A percentile compares a stretch with the other conserved stretches of the same genome.
These are phyloP conservation scores for Condylostoma magnum DNA, from an alignment of 169 alveolate genomes.

Conservation along the genomic window DNA sequence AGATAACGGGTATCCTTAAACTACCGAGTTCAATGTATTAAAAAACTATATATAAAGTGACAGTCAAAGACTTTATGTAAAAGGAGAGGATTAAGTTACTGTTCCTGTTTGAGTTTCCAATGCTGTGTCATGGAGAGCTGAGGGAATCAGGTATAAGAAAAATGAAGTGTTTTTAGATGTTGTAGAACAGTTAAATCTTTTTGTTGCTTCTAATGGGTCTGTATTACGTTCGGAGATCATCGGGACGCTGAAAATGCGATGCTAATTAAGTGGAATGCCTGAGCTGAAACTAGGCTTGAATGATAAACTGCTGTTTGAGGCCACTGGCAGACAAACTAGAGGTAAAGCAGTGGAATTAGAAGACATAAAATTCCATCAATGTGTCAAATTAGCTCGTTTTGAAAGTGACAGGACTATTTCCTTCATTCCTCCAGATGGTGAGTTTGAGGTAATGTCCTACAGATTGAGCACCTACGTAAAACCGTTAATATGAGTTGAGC, in stretches of 20 bases:
- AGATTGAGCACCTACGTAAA: constrained; percentile 94
- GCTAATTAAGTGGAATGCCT: constrained; percentile 98
- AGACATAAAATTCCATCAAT: constrained; percentile 98
- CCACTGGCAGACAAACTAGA: constrained; percentile 70
- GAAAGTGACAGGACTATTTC: constrained; percentile 96
- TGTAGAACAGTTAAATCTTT: constrained; percentile 95
- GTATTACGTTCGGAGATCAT: constrained; percentile 96
- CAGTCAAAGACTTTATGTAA: constrained; percentile 81
- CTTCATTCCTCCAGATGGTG: constrained; percentile 99
- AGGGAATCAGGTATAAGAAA: constrained; percentile 97
- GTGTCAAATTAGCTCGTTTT: constrained; percentile 88
- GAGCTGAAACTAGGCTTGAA: constrained; percentile 97
- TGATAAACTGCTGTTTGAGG: constrained; percentile 86
- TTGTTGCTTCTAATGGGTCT: constrained; percentile 82
- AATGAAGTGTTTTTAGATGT: constrained; percentile 99
- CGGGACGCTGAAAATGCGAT: constrained; percentile 96
- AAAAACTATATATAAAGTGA: constrained; percentile 93
- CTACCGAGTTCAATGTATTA: constrained; percentile 90
- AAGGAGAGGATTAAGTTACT: constrained; percentile 71
- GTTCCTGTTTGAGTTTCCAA: constrained; percentile 89
- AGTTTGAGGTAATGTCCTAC: constrained; percentile 97
- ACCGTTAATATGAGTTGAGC: constrained; percentile 96
- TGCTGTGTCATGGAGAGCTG: constrained; percentile 94
- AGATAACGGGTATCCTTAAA: constrained; percentile 99
- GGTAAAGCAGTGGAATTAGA: constrained; percentile 96